Percentiles rank a stretch among this genome's conserved stretches.
These are phyloP conservation scores for Starmerella riodocensis DNA, from an alignment of 805 yeast species.

Conservation along the genomic window DNA sequence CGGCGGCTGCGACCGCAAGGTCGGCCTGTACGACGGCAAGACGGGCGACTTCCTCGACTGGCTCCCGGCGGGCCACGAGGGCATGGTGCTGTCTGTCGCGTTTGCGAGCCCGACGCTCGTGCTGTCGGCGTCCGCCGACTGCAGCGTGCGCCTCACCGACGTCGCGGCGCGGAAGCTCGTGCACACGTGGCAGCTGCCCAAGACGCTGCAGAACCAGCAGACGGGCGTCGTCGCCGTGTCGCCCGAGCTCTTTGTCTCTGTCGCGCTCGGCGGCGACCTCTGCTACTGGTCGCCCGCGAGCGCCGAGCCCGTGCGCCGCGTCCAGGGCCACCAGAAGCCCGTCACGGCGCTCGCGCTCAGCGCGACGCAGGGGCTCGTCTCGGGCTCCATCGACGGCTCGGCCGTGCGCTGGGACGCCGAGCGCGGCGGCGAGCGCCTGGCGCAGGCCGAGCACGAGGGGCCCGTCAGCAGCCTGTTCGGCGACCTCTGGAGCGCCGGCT, in stretches of 20 bases:
- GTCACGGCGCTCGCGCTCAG: slow-evolving; percentile 44
- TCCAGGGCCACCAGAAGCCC: slow-evolving; percentile 72
- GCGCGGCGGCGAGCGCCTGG: slow-evolving; percentile 29
- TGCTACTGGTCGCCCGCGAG: slow-evolving; percentile 38
- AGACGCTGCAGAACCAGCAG: slow-evolving; percentile 49
- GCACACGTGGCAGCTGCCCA: slow-evolving; percentile 40
- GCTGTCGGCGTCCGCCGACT: slow-evolving; percentile 77
- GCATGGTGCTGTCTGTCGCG: slow-evolving; percentile 67
- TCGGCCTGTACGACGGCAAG: slow-evolving; percentile 73
- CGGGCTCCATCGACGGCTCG: slow-evolving; percentile 79
- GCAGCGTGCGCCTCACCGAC: slow-evolving; percentile 54
- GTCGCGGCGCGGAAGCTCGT: slow-evolving; percentile 33
- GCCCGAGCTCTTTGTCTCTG: slow-evolving; percentile 43
- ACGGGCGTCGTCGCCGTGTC: slow-evolving; percentile 66
- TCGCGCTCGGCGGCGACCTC: slow-evolving; percentile 61
- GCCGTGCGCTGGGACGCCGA: slow-evolving; percentile 44
- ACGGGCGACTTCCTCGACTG: slow-evolving; percentile 59
- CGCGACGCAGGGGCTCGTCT: slow-evolving; percentile 26
- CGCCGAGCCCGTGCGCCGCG: slow-evolving; percentile 29
- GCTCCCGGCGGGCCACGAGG: slow-evolving; percentile 42
- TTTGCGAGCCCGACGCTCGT: slow-evolving; percentile 50
- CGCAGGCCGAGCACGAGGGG: slow-evolving; percentile 43
- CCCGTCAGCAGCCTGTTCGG: slow-evolving; percentile 45
- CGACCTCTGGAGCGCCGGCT: slow-evolving; percentile 41
- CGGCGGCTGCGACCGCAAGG: slow-evolving; percentile 73